These are phyloP conservation scores for Blastobotrys petasosporus DNA, from an alignment of 1,139 yeast species.

Conservation along the genomic window DNA sequence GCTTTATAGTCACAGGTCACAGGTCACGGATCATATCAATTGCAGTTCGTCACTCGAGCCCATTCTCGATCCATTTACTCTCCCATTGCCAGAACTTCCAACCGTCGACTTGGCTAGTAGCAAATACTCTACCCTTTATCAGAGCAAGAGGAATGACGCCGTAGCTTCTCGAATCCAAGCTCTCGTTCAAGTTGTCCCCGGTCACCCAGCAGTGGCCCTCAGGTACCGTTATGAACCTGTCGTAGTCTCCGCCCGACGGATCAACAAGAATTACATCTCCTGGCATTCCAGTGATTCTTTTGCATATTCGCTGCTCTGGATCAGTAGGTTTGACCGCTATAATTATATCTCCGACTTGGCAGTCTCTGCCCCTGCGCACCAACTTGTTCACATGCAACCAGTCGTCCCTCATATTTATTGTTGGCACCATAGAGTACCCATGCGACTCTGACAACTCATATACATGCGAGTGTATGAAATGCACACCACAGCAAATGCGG, in stretches of 20 bases:
- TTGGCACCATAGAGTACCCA: slow-evolving; percentile 96
- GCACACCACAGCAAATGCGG: slow-evolving; percentile 64
- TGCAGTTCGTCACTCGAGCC: too few relatives aligned
- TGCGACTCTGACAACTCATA: slow-evolving; percentile 77
- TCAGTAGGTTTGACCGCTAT: slow-evolving; percentile 90
- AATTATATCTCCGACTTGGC: slow-evolving; percentile 78
- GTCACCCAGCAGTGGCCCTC: slow-evolving; percentile 94
- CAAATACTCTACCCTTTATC: slow-evolving; percentile 82
- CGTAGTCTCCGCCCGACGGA: slow-evolving; percentile 42
- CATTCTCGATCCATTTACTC: too few relatives aligned
- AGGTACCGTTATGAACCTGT: slow-evolving; percentile 51
- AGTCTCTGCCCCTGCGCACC: slow-evolving; percentile 50
- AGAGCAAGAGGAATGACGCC: slow-evolving; percentile 84
- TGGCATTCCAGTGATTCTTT: slow-evolving; percentile 92
- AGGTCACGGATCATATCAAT: too few relatives aligned
- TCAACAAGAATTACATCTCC: slow-evolving; percentile 80
- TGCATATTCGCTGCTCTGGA: slow-evolving; percentile 80
- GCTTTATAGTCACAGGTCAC: too few relatives aligned
- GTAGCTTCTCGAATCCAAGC: slow-evolving; percentile 87
- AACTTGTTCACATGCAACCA: slow-evolving; percentile 72
- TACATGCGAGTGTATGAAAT: slow-evolving; percentile 57
- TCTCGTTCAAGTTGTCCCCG: slow-evolving; percentile 84
- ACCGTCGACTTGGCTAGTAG: slow-evolving; percentile 36
- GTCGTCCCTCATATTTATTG: slow-evolving; percentile 67
- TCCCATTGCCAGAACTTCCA: too few relatives aligned